Percentiles rank a stretch among this genome's conserved stretches.
Evolutionary conservation across 1,284 basidiomycete species (phyloP).

Genomic region (Ceratobasidium sp.): DNA sequence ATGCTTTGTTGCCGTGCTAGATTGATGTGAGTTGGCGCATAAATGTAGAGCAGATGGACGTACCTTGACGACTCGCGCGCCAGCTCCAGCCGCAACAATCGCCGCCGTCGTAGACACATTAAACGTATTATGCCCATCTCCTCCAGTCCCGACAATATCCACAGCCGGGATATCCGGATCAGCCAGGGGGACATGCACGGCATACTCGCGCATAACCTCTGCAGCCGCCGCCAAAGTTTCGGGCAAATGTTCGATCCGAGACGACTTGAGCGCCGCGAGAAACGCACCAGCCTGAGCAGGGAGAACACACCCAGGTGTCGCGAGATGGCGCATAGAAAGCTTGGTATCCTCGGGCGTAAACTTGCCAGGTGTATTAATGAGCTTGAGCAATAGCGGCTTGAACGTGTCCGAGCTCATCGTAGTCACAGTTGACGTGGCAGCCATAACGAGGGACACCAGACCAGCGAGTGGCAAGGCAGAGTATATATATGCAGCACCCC

Average conservation of each 20-base stretch:
- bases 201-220: conserved; percentile 73
- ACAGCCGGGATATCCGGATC: conserved; percentile 57
- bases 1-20: conserved; percentile 94
- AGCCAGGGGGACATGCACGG: conserved; percentile 65
- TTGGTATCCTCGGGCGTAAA: conserved; percentile 80
- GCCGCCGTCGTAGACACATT: conserved; percentile 97
- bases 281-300: conserved; percentile 86
- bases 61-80: conserved; percentile 93
- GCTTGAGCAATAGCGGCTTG: conserved; percentile 78
- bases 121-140: conserved; percentile 97
- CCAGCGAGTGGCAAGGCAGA: background rate
- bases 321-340: conserved; percentile 77
- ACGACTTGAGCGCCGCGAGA: conserved; percentile 82
- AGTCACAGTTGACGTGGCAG: conserved; percentile 1
- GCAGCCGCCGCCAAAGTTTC: conserved; percentile 84
- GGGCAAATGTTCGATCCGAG: conserved; percentile 78
- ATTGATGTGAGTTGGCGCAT: background rate
- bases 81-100: conserved; percentile 94
- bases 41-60: conserved; percentile 49
- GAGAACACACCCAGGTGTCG: conserved; percentile 68
- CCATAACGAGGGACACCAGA: background rate
- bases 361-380: conserved; percentile 80
- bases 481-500: conserved; percentile 10
- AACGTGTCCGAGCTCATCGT: conserved; percentile 68
- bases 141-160: conserved; percentile 84